Conservation (phyloP, 345 rosid species). For the Gossypium australe region DNA sequence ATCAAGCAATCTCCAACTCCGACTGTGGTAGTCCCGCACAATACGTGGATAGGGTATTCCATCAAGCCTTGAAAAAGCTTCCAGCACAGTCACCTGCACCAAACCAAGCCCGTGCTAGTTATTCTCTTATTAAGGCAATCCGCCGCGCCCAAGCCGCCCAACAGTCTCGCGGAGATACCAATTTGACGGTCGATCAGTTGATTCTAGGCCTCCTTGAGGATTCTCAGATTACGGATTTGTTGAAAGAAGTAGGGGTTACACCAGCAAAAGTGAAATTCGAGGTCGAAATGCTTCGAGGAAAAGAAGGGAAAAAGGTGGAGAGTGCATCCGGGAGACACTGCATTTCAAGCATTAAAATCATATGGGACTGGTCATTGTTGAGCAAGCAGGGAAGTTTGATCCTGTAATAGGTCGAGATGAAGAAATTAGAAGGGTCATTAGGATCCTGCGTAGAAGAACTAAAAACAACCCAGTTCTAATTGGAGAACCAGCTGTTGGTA, state of each 20-base stretch:
- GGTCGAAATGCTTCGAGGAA: slow-evolving; percentile 84
- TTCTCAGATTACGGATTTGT: slow-evolving; percentile 69
- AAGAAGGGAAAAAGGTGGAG: slow-evolving; percentile 83
- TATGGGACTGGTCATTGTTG: slow-evolving; percentile 85
- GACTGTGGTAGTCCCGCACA: slow-evolving; percentile 58
- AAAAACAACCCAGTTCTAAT: slow-evolving; percentile 94
- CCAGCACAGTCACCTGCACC: slow-evolving; percentile 86
- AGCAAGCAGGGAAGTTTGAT: slow-evolving; percentile 92
- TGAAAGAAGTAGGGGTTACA: slow-evolving; percentile 63
- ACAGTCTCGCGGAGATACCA: slow-evolving; percentile 60
- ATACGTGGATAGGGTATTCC: slow-evolving; percentile 60
- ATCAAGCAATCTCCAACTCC: slow-evolving; percentile 51
- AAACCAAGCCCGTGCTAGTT: slow-evolving; percentile 67
- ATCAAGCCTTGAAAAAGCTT: slow-evolving; percentile 65
- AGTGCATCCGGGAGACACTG: slow-evolving; percentile 78
- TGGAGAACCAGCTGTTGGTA: slow-evolving; percentile 94
- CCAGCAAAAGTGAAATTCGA: slow-evolving; percentile 54
- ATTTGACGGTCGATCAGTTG: slow-evolving; percentile 80
- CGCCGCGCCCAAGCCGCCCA: slow-evolving; percentile 75
- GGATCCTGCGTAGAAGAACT: slow-evolving; percentile 84
- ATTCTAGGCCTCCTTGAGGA: slow-evolving; percentile 83
- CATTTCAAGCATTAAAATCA: slow-evolving; percentile 75
- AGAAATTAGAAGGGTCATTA: slow-evolving; percentile 75
- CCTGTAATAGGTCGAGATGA: slow-evolving; percentile 92
- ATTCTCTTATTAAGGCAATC: slow-evolving; percentile 60